Conservation (phyloP, 768 basidiomycete genomes). For the Lactifluus piperatus region DNA sequence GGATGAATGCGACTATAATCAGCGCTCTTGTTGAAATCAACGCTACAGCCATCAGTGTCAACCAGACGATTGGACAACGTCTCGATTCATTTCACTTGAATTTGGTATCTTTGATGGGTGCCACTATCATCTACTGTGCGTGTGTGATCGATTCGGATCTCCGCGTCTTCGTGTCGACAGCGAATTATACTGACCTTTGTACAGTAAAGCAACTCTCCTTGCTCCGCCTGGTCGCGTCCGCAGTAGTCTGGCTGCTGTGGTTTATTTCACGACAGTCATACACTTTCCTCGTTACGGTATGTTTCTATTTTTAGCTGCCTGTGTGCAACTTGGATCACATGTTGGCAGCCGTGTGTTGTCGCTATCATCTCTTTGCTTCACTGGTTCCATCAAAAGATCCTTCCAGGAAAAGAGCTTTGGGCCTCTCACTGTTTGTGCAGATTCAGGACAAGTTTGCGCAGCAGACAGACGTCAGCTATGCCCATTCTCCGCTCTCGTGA, state of each 20-base stretch:
- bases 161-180: not conserved
- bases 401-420: not conserved
- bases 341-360: conserved; percentile 4
- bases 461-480: not conserved
- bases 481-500: not conserved
- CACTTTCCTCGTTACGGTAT: conserved; percentile 10
- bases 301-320: not conserved
- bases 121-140: conserved; percentile 2
- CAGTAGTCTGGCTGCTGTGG: not conserved
- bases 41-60: conserved; percentile 9
- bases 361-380: conserved; percentile 4
- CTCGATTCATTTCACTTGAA: not conserved
- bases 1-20: conserved; percentile 10
- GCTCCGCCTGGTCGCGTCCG: conserved; percentile 1
- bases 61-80: not conserved
- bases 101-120: not conserved
- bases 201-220: conserved; percentile 3
- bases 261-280: not conserved
- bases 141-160: not conserved
- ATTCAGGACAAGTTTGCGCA: not conserved
- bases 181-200: not conserved
- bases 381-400: not conserved
- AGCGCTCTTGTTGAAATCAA: conserved; percentile 11
- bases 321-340: not conserved
- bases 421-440: not conserved